Percentiles rank a stretch among this genome's conserved stretches.
phyloP scores from a whole-genome alignment of 371 early-diverging fungal species.

The Rhizopus sp. region DNA sequence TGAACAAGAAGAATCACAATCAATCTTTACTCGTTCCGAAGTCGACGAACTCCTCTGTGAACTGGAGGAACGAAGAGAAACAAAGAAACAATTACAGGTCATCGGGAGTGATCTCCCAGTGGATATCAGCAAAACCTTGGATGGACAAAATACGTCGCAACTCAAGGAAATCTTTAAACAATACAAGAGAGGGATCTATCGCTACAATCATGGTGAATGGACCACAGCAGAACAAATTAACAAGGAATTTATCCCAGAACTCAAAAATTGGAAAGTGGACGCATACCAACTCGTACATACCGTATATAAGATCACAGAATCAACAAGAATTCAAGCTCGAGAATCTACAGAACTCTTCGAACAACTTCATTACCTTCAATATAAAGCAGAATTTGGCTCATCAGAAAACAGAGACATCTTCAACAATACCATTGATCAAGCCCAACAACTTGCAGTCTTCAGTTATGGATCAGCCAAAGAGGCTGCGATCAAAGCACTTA shows the following conservation, averaged over 20 bases:
- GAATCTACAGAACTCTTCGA: slow-evolving; percentile 1
- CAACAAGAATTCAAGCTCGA: slow-evolving; percentile 5
- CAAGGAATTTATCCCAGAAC: slow-evolving; percentile 7
- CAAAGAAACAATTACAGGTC: too few relatives aligned
- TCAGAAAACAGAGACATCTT: slow-evolving; percentile 1
- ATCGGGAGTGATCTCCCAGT: too few relatives aligned
- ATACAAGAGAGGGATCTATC: slow-evolving; percentile 1
- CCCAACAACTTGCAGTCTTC: slow-evolving; percentile 5
- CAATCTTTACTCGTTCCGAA: too few relatives aligned
- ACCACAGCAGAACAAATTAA: slow-evolving; percentile 14
- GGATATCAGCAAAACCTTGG: too few relatives aligned
- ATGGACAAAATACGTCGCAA: too few relatives aligned
- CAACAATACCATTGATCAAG: not conserved
- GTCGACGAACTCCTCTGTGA: too few relatives aligned
- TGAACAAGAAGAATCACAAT: too few relatives aligned
- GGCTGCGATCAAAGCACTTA: slow-evolving; percentile 1
- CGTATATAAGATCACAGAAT: slow-evolving; percentile 11
- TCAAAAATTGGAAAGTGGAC: slow-evolving; percentile 9
- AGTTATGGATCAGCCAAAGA: slow-evolving; percentile 5
- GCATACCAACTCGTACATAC: slow-evolving; percentile 6
- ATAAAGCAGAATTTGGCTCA: not conserved
- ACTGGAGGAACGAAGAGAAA: too few relatives aligned
- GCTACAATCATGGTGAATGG: slow-evolving; percentile 1
- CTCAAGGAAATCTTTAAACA: slow-evolving; percentile 1
- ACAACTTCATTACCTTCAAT: not conserved